These are phyloP conservation scores for Aureobasidium sp. DNA, from an alignment of 2,329 filamentous ascomycete species.

Conservation along the genomic window DNA sequence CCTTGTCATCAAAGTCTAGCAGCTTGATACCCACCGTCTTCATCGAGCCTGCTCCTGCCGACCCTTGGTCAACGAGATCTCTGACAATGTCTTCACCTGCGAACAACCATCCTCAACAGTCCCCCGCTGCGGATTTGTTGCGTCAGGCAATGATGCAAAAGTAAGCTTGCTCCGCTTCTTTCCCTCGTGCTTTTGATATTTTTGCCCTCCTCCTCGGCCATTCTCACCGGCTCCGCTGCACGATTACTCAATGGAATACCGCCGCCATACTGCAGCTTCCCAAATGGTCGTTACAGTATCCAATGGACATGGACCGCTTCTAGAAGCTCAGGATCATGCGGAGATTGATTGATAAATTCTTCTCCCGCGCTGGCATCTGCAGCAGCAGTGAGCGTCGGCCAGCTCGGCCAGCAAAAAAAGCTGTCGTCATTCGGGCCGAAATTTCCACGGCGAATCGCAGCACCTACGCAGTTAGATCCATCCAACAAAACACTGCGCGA, in stretches of 20 bases:
- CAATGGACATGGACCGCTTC: background rate
- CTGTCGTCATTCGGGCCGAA: slow-evolving; percentile 8
- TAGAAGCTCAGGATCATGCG: background rate
- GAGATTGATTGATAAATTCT: background rate
- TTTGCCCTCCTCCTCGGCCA: background rate
- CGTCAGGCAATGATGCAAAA: slow-evolving; percentile 50
- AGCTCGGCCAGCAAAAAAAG: background rate
- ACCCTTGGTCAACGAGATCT: slow-evolving; percentile 19
- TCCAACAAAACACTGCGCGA: background rate
- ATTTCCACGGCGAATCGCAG: background rate
- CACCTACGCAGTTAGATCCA: background rate
- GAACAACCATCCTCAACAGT: slow-evolving; percentile 31
- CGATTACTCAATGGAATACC: background rate
- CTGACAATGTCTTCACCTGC: slow-evolving; percentile 19
- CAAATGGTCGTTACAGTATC: background rate
- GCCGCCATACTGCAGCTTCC: slow-evolving; percentile 1
- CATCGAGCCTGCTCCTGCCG: slow-evolving; percentile 14
- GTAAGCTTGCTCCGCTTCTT: slow-evolving; percentile 35
- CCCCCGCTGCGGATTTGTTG: slow-evolving; percentile 47
- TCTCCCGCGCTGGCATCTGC: background rate
- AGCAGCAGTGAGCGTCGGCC: background rate
- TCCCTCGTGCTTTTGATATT: slow-evolving; percentile 9
- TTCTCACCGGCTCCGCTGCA: background rate
- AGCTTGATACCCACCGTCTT: slow-evolving; percentile 39
- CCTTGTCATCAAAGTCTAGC: slow-evolving; percentile 29